phyloP scores from a whole-genome alignment of 371 early-diverging fungal genomes.

The Scutellospora calospora region DNA sequence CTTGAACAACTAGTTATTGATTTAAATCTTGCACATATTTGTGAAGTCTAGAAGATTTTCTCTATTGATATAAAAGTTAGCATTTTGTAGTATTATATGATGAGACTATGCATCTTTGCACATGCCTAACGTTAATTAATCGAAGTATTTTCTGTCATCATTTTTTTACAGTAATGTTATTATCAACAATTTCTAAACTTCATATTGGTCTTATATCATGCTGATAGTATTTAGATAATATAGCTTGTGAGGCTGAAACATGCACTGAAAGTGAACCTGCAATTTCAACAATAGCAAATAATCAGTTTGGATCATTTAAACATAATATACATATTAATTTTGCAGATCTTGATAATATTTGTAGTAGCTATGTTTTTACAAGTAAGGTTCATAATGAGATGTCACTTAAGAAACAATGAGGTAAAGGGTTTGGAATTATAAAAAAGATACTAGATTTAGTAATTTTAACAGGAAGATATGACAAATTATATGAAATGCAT shows the following conservation, averaged over 20 bases:
- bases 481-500: background rate
- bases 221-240: background rate
- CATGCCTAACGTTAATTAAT: background rate
- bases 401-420: background rate
- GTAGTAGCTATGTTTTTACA: background rate
- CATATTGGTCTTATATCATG: background rate
- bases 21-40: too few species aligned
- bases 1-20: too few species aligned
- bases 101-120: background rate
- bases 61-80: background rate
- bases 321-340: background rate
- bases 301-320: background rate
- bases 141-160: background rate
- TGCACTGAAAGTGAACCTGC: background rate
- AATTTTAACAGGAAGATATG: background rate
- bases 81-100: background rate
- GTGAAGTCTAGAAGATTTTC: background rate
- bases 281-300: background rate
- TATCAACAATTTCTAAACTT: background rate
- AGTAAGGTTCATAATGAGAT: background rate
- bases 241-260: background rate
- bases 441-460: background rate
- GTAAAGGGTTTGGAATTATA: background rate
- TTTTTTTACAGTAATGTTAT: background rate
- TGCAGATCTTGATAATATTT: background rate